These are phyloP conservation scores for Capsicum baccatum DNA, from an alignment of 257 asterid species.

Conservation along the genomic window DNA sequence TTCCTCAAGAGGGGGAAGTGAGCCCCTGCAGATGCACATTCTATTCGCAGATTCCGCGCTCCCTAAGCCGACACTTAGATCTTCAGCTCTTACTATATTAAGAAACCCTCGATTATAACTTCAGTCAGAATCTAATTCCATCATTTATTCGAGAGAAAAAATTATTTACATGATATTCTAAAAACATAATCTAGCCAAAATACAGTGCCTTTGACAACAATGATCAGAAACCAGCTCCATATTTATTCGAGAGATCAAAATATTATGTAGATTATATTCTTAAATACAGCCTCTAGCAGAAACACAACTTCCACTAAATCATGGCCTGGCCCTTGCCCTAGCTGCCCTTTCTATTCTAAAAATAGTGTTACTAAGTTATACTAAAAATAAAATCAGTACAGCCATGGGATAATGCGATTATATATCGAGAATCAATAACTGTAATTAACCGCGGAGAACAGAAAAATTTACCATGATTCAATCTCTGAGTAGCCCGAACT, in stretches of 20 bases:
- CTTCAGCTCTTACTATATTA: background rate
- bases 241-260: background rate
- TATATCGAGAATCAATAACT: background rate
- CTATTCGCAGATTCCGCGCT: background rate
- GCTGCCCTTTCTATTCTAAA: background rate
- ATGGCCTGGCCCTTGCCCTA: background rate
- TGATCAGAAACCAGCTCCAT: background rate
- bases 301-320: background rate
- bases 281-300: background rate
- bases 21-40: background rate
- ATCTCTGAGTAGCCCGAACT: background rate
- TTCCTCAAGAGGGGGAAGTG: background rate
- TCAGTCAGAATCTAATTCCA: background rate
- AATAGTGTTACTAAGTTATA: background rate
- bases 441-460: background rate
- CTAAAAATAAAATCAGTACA: background rate
- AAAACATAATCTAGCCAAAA: background rate
- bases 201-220: too few species aligned
- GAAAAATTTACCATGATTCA: conserved; percentile 17
- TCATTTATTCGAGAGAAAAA: background rate
- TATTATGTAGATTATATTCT: background rate
- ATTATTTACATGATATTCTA: background rate
- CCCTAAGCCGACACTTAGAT: background rate
- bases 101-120: background rate
- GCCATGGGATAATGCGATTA: background rate